Base-by-base conservation (phyloP, 2,329 filamentous ascomycete species). In the Saccharata proteae region DNA sequence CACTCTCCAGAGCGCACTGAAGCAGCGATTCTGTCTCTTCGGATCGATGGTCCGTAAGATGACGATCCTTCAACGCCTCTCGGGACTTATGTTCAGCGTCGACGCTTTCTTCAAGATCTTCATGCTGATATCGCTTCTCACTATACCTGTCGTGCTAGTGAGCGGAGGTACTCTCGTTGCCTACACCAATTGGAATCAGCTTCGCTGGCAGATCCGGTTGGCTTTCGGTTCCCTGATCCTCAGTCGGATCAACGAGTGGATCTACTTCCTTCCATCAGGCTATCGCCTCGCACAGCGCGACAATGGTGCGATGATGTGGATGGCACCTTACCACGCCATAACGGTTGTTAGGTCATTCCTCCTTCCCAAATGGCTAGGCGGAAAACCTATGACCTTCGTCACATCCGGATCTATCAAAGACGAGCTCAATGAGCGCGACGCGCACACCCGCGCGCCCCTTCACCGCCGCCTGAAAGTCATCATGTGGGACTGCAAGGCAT, bases 11-110 rank as follows among this genome's bases (percentile, higher is more conserved):
- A 73, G 68, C 0, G 66, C 70, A 0, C 58, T 71, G 43, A 73
- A 72, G 56, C 62, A 74, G 29, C 70, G 66, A 40, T 75, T 74
- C 40, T 74, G 67, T 42, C 53, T 74, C 4, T 74, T 54, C 51
- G 69, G 71, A 18, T 58, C 67, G 7, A 45, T 59, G 32, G 62
- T 73, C 17, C 57, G 57, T 35, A 43, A 64, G 20, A 72, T 77
- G 69, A 63, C 58, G 0, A 52, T 64, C 25, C 64, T 68, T 10
- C 69, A 74, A 47, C 68, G 71, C 30, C 69, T 74, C 44, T 70
- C 67, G 0, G 69, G 69, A 18, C 71, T 71, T 49, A 49, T 74
- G 24, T 26, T 26, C 16, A 15, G 24, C 16, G 18, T 16, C 3
- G 11, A 34, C 6, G 16, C 26, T 5, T 28, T 74, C 25, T 20